Conservation (phyloP, 352 stramenopile genomes). For the Chrysophaeum taylorii region DNA sequence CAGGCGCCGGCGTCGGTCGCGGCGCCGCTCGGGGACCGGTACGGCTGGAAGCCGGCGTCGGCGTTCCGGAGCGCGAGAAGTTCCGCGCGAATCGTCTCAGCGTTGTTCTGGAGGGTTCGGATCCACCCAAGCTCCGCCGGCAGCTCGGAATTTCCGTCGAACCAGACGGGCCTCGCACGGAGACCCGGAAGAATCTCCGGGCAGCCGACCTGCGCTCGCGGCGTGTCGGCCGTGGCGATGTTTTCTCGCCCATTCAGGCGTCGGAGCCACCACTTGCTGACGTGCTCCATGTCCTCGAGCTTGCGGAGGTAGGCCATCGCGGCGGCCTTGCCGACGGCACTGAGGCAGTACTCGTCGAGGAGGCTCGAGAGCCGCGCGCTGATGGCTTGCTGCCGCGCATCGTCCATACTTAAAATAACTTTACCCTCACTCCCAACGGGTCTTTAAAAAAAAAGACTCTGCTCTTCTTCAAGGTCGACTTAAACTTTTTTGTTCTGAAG, state of each 20-base stretch:
- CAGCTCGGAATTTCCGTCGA: background rate
- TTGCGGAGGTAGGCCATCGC: slow-evolving; percentile 5
- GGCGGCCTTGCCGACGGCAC: background rate
- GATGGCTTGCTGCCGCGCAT: too few species aligned
- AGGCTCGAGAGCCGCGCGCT: background rate
- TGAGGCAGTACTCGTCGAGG: slow-evolving; percentile 10
- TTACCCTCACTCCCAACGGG: too few species aligned
- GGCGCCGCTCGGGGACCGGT: background rate
- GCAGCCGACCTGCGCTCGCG: background rate
- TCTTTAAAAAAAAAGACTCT: too few species aligned
- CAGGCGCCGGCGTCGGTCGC: slow-evolving; percentile 62
- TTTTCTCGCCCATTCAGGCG: background rate
- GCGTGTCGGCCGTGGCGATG: background rate
- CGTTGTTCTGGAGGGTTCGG: background rate
- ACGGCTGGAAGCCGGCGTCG: background rate
- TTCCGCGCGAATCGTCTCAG: background rate
- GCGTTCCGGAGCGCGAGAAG: background rate
- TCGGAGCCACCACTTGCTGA: background rate
- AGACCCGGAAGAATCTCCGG: background rate
- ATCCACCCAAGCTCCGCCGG: background rate
- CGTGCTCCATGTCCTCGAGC: slow-evolving; percentile 4
- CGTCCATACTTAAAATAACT: too few species aligned
- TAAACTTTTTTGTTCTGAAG: too few species aligned
- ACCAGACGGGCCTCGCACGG: background rate
- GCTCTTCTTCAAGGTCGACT: too few species aligned